Evolutionary conservation across 2,329 filamentous ascomycete species (phyloP), one percentile per base, ranked within the genome.

Genomic region (Aspergillus hiratsukae): DNA sequence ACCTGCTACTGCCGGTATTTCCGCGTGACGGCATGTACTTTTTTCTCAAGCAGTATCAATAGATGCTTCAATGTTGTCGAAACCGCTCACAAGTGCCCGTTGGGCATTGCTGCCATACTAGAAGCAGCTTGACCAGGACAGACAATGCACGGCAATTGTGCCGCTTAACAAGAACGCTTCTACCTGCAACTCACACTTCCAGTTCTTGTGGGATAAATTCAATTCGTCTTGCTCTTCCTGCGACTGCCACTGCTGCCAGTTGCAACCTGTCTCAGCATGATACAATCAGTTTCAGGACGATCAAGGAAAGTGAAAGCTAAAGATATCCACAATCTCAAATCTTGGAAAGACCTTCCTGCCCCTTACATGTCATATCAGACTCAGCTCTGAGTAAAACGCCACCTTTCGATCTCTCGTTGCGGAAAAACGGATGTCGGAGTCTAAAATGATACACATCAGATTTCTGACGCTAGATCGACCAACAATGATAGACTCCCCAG

Each of bases 401-500:
- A 46, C 43, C 17, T 46, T 46, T 46, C 21, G 19, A 25, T 23
- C 23, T 23, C 14, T 19, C 43, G 21, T 25, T 25, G 43, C 43
- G 10, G 19, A 23, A 46, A 25, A 46, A 14, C 19, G 21, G 19
- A 8, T 14, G 21, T n/a, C n/a, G n/a, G n/a, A n/a, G n/a, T n/a
- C n/a, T n/a, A n/a, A 35, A 31, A 23, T 27, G 43, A 46, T 46
- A 46, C 19, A 17, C 4, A 23, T 46, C 43, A 46, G 21, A 46
- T 27, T 46, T 21, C n/a, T 43, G 40, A 14, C 43, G 17, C 19
- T 46, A 19, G 40, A 11, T 10, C 40, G 40, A 10, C 40, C 40
- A 35, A 37, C 48, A 52, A 14, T 31, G 58, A 53, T 53, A 31
- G 59, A 62, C 57, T 54, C 55, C 61, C 62, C 55, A 8, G 53